Conservation (phyloP, 202 grass and related monocot genomes). For the Zoysia matrella region DNA sequence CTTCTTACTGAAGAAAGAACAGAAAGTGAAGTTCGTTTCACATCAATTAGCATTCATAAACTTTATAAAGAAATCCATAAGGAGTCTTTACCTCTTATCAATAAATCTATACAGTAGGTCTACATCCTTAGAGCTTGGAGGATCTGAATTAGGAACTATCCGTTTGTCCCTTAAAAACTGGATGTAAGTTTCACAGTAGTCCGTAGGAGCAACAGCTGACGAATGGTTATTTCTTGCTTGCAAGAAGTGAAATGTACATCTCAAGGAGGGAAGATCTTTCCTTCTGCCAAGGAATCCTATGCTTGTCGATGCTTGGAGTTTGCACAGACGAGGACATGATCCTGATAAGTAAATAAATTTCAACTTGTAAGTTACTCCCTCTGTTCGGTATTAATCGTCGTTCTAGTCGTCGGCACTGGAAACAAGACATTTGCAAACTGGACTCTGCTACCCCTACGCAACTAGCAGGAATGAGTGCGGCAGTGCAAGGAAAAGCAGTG, state of each 20-base stretch:
- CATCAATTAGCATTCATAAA: slow-evolving; percentile 30
- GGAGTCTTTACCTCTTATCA: slow-evolving; percentile 63
- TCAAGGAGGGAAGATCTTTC: slow-evolving; percentile 31
- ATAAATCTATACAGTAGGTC: slow-evolving; percentile 76
- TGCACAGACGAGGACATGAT: slow-evolving; percentile 38
- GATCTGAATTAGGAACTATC: slow-evolving; percentile 82
- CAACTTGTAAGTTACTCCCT: slow-evolving; percentile 16
- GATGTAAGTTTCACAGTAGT: slow-evolving; percentile 61
- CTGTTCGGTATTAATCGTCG: too few relatives aligned
- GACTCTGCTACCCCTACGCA: too few relatives aligned
- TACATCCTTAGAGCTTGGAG: slow-evolving; percentile 75
- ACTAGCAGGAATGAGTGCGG: too few relatives aligned
- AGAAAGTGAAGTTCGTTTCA: slow-evolving; percentile 37
- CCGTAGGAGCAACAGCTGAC: slow-evolving; percentile 46
- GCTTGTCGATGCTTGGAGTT: slow-evolving; percentile 34
- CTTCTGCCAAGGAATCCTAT: slow-evolving; percentile 39
- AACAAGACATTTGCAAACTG: too few relatives aligned
- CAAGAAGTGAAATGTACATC: slow-evolving; percentile 47
- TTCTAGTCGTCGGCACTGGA: too few relatives aligned
- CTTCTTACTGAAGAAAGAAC: slow-evolving; percentile 63
- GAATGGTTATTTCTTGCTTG: slow-evolving; percentile 59
- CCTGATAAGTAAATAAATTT: slow-evolving; percentile 52
- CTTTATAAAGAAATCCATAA: slow-evolving; percentile 24
- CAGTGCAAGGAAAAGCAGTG: too few relatives aligned
- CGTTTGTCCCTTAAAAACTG: slow-evolving; percentile 66